Evolutionary conservation across 352 stramenopile genomes (phyloP).

Genomic region (Pythium utonaiense): DNA sequence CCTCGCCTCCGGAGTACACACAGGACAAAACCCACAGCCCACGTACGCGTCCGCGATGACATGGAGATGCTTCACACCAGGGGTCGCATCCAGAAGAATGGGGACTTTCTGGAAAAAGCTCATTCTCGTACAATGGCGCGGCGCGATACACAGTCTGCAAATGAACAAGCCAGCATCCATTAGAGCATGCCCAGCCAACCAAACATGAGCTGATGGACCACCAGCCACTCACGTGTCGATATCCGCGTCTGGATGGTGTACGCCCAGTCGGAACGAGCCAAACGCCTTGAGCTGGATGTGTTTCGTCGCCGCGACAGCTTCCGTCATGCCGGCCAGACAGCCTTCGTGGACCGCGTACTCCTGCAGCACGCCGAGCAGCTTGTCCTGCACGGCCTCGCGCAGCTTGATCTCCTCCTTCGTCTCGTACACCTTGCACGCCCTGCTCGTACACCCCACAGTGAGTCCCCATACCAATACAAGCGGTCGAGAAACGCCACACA

Average conservation of each 20-base stretch:
- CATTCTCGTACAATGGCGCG: conserved; percentile 69
- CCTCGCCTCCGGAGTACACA: background rate
- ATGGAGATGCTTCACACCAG: conserved; percentile 65
- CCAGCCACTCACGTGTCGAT: conserved; percentile 66
- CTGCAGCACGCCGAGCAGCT: conserved; percentile 57
- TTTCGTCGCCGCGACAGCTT: conserved; percentile 36
- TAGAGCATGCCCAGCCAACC: conserved; percentile 19
- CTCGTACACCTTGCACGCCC: conserved; percentile 65
- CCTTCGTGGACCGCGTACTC: conserved; percentile 80
- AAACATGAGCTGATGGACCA: background rate
- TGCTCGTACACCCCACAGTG: background rate
- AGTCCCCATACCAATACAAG: background rate
- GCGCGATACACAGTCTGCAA: conserved; percentile 82
- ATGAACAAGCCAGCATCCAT: too few relatives aligned
- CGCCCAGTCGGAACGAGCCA: conserved; percentile 87
- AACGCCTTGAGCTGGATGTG: conserved; percentile 85
- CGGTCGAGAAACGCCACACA: conserved; percentile 14
- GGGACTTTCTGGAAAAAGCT: conserved; percentile 88
- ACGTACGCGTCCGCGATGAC: conserved; percentile 90
- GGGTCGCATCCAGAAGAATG: conserved; percentile 69
- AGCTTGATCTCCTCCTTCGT: conserved; percentile 54
- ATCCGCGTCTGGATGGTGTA: conserved; percentile 83
- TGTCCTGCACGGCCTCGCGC: conserved; percentile 63
- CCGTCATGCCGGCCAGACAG: conserved; percentile 34
- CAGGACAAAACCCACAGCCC: background rate